Conservation (phyloP, 495 filamentous ascomycete genomes). For the Rusavskia elegans region DNA sequence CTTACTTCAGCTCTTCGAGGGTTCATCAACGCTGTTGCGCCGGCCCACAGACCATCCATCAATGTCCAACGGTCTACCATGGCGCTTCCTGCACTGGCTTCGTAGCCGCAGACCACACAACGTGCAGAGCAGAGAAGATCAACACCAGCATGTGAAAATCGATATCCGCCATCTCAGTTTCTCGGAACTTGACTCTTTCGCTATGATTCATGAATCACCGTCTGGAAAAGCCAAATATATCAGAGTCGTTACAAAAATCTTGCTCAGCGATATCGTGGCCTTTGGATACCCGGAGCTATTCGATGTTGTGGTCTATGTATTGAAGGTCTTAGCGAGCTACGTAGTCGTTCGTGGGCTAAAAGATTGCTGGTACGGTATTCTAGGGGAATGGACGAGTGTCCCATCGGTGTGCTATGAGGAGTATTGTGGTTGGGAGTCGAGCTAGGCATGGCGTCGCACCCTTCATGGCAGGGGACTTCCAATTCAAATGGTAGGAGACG, state of each 20-base stretch:
- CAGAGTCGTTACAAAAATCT: conserved; percentile 4
- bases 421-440: neutral
- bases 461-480: too few relatives aligned
- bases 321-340: conserved; percentile 8
- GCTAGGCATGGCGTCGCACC: neutral
- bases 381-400: neutral
- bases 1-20: conserved; percentile 23
- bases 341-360: neutral
- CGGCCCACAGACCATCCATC: too few relatives aligned
- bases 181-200: conserved; percentile 10
- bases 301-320: conserved; percentile 3
- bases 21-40: neutral
- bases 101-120: neutral
- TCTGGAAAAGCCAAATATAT: conserved; percentile 6
- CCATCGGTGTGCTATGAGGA: neutral
- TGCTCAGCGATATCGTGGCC: conserved; percentile 13
- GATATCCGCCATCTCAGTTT: conserved; percentile 1
- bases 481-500: too few relatives aligned
- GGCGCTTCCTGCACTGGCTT: neutral
- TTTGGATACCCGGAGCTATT: conserved; percentile 11
- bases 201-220: neutral
- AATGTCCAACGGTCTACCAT: neutral
- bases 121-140: neutral
- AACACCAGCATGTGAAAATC: neutral
- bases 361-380: neutral